These are phyloP conservation scores for Anthoceros angustus DNA, from an alignment of 225 moss, liverwort and hornwort genomes.

Conservation along the genomic window DNA sequence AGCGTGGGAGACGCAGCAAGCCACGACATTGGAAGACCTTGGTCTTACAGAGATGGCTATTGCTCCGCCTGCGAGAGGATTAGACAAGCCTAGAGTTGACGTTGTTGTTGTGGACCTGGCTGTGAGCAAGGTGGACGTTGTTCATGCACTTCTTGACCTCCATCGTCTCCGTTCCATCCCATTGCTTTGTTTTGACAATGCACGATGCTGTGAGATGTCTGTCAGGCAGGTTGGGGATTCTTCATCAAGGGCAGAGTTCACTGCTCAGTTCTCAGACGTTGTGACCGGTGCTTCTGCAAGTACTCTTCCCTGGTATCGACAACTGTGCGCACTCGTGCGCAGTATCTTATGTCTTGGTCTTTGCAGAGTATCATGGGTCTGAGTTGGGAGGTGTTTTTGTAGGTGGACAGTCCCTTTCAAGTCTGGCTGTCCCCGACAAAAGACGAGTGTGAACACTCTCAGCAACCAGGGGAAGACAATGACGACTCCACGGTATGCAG, in stretches of 20 bases:
- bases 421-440: conserved; percentile 44
- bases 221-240: conserved; percentile 42
- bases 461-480: conserved; percentile 32
- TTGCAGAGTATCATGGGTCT: background rate
- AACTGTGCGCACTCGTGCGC: background rate
- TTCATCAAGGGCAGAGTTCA: conserved; percentile 36
- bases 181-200: background rate
- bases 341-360: background rate
- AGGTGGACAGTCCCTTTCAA: conserved; percentile 42
- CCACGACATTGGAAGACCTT: conserved; percentile 31
- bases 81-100: conserved; percentile 17
- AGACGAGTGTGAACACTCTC: conserved; percentile 36
- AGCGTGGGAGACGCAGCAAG: conserved; percentile 36
- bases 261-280: conserved; percentile 25
- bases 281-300: conserved; percentile 28
- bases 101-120: conserved; percentile 28
- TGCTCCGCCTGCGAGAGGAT: conserved; percentile 20
- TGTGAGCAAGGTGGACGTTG: conserved; percentile 25
- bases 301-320: conserved; percentile 17
- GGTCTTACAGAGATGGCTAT: conserved; percentile 20
- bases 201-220: background rate
- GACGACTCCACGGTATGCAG: conserved; percentile 32
- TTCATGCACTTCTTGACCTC: background rate
- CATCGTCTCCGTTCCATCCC: background rate
- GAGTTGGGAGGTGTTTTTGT: background rate